Percentiles rank a stretch among this genome's conserved stretches.
Evolutionary conservation across 2,329 filamentous ascomycete species (phyloP).

Genomic region (Apiospora marii): DNA sequence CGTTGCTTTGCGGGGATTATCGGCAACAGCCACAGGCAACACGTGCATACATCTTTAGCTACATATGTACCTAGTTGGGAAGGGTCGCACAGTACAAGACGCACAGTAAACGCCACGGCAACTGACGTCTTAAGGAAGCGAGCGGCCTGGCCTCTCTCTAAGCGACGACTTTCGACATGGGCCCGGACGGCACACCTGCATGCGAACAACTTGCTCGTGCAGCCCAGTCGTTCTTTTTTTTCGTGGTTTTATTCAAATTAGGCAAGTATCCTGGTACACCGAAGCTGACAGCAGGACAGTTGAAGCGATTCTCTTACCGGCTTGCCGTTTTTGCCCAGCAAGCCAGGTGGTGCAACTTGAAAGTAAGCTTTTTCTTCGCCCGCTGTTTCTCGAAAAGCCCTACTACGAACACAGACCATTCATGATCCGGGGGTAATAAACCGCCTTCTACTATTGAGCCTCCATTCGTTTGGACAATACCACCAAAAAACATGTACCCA

Average conservation of each 20-base stretch:
- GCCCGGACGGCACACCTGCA: slow-evolving; percentile 1
- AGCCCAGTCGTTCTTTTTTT: not conserved
- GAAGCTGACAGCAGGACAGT: not conserved
- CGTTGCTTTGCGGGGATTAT: slow-evolving; percentile 5
- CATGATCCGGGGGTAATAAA: not conserved
- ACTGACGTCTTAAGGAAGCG: not conserved
- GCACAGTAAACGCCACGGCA: not conserved
- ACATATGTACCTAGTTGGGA: not conserved
- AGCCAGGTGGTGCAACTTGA: not conserved
- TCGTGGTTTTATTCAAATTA: not conserved
- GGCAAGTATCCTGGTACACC: not conserved
- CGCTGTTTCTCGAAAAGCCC: not conserved
- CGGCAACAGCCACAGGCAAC: not conserved
- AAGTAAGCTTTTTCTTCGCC: slow-evolving; percentile 15
- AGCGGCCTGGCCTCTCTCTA: not conserved
- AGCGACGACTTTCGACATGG: not conserved
- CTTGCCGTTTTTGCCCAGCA: not conserved
- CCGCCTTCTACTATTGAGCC: not conserved
- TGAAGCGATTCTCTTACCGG: not conserved
- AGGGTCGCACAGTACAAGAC: not conserved
- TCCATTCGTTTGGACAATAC: not conserved
- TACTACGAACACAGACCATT: not conserved
- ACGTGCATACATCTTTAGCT: not conserved
- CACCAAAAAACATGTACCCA: not conserved
- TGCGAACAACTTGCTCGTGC: not conserved